These are phyloP conservation scores for Magnaporthiopsis rhizophila DNA, from an alignment of 2,329 filamentous ascomycete species.

Conservation along the genomic window DNA sequence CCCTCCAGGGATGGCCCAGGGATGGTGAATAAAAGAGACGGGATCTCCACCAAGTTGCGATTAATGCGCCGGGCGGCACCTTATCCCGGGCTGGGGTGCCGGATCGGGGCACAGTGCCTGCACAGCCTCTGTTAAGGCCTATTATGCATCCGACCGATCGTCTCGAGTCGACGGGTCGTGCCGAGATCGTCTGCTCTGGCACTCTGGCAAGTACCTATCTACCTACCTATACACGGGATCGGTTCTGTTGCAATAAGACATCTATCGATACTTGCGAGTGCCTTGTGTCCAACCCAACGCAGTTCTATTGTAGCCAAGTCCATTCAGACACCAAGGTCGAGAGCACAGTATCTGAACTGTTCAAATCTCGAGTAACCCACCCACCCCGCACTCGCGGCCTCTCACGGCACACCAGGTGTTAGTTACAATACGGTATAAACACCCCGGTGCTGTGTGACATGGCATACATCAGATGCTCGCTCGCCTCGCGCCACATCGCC, in stretches of 20 bases:
- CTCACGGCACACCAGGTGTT: not conserved
- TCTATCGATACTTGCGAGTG: too few relatives aligned
- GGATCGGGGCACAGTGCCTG: not conserved
- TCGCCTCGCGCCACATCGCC: not conserved
- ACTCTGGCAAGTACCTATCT: too few relatives aligned
- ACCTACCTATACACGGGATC: too few relatives aligned
- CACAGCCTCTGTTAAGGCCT: not conserved
- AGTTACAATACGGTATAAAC: not conserved
- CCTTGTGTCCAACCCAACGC: not conserved
- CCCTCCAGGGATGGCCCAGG: not conserved
- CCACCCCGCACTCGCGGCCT: too few relatives aligned
- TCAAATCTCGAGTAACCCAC: not conserved
- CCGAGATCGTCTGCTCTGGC: not conserved
- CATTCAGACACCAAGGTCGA: not conserved
- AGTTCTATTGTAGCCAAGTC: not conserved
- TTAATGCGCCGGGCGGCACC: not conserved
- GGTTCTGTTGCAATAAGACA: too few relatives aligned
- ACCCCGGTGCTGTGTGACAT: not conserved
- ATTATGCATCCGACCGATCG: not conserved
- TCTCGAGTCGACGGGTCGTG: not conserved
- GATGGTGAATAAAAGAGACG: not conserved
- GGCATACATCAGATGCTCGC: not conserved
- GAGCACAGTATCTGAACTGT: not conserved
- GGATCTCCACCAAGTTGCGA: not conserved
- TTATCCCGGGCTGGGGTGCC: not conserved